Base-by-base conservation (phyloP, 805 yeast species). In the Clavispora asparagi region DNA sequence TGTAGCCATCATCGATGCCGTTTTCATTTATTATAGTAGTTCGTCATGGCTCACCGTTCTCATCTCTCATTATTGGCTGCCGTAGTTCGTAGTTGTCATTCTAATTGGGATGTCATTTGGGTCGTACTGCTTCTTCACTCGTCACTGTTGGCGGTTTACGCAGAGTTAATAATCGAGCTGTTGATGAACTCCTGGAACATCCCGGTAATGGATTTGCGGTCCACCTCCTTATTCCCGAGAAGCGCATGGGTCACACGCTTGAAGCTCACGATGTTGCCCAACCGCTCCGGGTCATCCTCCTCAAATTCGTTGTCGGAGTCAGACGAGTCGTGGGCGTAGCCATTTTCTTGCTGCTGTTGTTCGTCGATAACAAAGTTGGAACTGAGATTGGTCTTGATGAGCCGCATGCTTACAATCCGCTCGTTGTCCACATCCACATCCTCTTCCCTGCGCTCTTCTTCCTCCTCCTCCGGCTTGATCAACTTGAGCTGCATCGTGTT, bases 401-500 rank as follows among this genome's bases (percentile, higher is more conserved):
- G 58, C 35, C 63, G 56, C 65, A 70, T 67, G 39, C 57, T 51
- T 27, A 56, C 55, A 37, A 58, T 40, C 4, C 49, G 47, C 40
- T 48, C 52, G 35, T 39, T 46, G 29, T 45, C 52, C 19, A 44
- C 53, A 10, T 48, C 54, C 28, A 46, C 51, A 35, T 41, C 48
- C 12, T 46, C 47, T 13, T 43, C 50, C 7, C 32, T 43, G 4
- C 10, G 26, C 55, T 44, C 47, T 11, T 60, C 64, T 25, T 58
- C 65, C 45, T 76, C 65, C 45, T 76, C 81, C 50, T 78, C 87
- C 0, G 85, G 87, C 64, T 88, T 88, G 46, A 86, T 71, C 45
- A 88, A 62, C 58, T 78, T 79, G 46, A 81, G 53, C 60, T 87
- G 92, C 48, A 80, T 81, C 2, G 97, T 91, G 63, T 91, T 91